Evolutionary conservation across 345 rosid species (phyloP).

Genomic region (Mallotus nudiflorus): DNA sequence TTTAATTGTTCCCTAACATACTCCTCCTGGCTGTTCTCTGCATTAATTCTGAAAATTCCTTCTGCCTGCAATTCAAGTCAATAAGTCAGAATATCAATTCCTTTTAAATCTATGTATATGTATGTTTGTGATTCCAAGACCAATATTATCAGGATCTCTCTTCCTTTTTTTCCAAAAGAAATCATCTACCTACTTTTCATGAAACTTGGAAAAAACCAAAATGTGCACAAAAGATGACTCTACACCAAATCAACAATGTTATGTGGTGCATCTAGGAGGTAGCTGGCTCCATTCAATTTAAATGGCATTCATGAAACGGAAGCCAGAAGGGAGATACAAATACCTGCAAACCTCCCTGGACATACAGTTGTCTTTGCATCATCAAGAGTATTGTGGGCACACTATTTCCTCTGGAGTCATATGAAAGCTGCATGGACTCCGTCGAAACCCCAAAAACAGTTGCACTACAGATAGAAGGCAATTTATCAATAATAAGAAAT

Average conservation of each 20-base stretch:
- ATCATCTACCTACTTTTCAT: background rate
- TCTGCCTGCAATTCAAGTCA: constrained; percentile 56
- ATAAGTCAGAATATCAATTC: background rate
- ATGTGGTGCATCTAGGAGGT: background rate
- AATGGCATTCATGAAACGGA: constrained; percentile 5
- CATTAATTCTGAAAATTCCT: constrained; percentile 94
- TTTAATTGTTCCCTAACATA: constrained; percentile 84
- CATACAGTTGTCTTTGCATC: constrained; percentile 82
- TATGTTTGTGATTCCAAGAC: background rate
- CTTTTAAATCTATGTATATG: background rate
- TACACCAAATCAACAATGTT: background rate
- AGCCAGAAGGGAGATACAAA: background rate
- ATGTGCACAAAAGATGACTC: background rate
- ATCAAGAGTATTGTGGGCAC: constrained; percentile 87
- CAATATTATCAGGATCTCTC: background rate
- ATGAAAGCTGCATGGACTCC: constrained; percentile 95
- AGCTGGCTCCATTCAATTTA: constrained; percentile 2
- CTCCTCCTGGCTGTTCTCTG: constrained; percentile 90
- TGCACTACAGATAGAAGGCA: constrained; percentile 52
- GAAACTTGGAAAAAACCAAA: background rate
- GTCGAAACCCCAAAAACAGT: constrained; percentile 97
- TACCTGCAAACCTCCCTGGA: constrained; percentile 84
- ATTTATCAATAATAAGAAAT: constrained; percentile 6
- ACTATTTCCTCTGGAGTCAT: constrained; percentile 86
- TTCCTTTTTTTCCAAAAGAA: background rate